Evolutionary conservation across 495 filamentous ascomycete species (phyloP), one percentile per base, ranked within the genome.

Genomic region (Hypomontagnella monticulosa): DNA sequence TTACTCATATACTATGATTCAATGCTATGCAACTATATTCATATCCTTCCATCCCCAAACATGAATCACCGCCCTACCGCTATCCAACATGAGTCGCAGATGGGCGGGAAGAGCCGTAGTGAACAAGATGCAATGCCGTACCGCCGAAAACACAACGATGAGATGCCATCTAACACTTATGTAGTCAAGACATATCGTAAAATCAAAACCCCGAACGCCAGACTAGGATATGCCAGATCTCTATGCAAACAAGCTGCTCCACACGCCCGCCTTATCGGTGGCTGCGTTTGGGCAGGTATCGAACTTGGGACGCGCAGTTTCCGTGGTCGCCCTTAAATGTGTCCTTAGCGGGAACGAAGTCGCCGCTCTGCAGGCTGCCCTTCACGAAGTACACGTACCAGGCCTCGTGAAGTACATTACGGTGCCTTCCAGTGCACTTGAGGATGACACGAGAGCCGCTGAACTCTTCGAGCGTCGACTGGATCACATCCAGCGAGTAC

Each of bases 301-400:
- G 62, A 36, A 81, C 73, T 48, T 72, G 67, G 0, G 67, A 38
- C 6, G 71, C 73, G 48, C 77, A 79, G 42, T 78, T 79, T 0
- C 77, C 71, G 0, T 70, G 68, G 23, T 76, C 69, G 11, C 69
- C 79, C 53, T 75, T 72, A 23, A 70, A 67, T 27, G 61, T 76
- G 30, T 79, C 75, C 59, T 69, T 60, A 1, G 75, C 75, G 2
- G 91, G 79, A 15, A 93, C 83, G 70, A 96, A 96, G 49, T 85
- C 76, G 19, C 92, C 93, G 4, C 83, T 88, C 71, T 92, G 90
- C 37, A 96, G 74, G 57, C 84, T 88, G 27, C 93, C 93, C 49
- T 84, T 84, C 9, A 96, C 85, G 66, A 93, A 89, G 79, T 89
- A 96, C 61, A 87, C 85, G 71, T 96, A 96, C 90, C 91, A 95